Evolutionary conservation across 768 basidiomycete genomes (phyloP), one percentile per base, ranked within the genome.

Genomic region (Suillus cothurnatus): DNA sequence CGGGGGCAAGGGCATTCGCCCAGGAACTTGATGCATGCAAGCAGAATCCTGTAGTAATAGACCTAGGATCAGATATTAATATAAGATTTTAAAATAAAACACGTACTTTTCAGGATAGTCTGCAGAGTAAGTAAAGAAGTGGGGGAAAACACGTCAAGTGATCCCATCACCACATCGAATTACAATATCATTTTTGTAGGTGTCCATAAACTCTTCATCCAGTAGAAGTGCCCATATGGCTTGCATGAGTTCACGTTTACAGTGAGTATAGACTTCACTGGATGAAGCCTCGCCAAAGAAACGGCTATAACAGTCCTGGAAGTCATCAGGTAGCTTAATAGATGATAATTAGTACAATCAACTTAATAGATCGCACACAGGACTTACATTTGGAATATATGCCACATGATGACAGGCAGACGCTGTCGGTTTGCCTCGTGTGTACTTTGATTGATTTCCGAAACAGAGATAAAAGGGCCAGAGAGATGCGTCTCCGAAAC

Each of bases 41-140:
- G 39, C 0, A 75, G 65, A 2, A 71, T 65, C 57, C 73, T 71
- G 56, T 34, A 55, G 6, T 12, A 15, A 28, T 52, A 43, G 15
- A 31, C 1, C 0, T 15, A 4, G 12, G 3, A 15, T 34, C 0
- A 55, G 36, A 62, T 8, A 45, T 15, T 3, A 36, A n/a, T 9
- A 45, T 11, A 0, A n/a, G 3, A 45, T 4, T 17, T 17, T 45
- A 14, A 0, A 50, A 17, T 3, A 17, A 50, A 15, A 50, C 6
- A 45, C 23, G 3, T 45, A 74, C 73, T 73, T 73, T 61, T 72
- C 73, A 3, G 71, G 69, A 43, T 74, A 74, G 56, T 74, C 73
- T 3, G 69, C 69, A 0, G 67, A 70, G 34, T 73, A 71, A 3
- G 43, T 63, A 21, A 74, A 72, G n/a, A 73, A 64, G 4, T 43